Evolutionary conservation across 768 basidiomycete species (phyloP), one percentile per base, ranked within the genome.

Genomic region (Pleurotus citrinopileatus): DNA sequence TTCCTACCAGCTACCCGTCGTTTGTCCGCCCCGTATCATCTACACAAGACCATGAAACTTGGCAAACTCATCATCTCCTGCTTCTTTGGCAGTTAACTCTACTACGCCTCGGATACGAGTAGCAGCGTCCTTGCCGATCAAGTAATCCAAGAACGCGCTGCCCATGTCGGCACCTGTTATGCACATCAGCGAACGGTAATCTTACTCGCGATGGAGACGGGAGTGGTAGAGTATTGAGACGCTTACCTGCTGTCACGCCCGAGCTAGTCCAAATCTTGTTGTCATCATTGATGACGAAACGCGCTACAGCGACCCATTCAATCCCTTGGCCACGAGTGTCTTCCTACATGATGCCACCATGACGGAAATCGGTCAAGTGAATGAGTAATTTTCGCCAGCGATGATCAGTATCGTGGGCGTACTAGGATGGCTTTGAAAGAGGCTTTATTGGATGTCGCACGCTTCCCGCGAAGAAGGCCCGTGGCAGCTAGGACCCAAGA

Each of bases 261-360:
- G 72, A 71, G 36, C 61, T 63, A 2, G 71, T 72, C 73, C 73
- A 74, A 28, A 69, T 63, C 40, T 71, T 70, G 38, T 68, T 71
- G 27, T 75, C 73, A 37, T 63, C 63, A 23, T 58, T 61, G 8
- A 65, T 63, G 13, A 73, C 71, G 67, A 68, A 74, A 1, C 73
- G 61, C 8, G 73, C 73, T 42, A 68, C 69, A 2, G 69, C 60
- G 3, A 73, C 61, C 72, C 73, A 74, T 4, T 56, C 58, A 22
- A 74, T 69, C 10, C 58, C 52, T 38, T 51, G 50, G 46, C 59
- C 37, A 32, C 65, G 61, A 7, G 66, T 61, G 8, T 55, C 61
- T 55, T 61, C 59, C 65, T 65, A 42, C 3, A 26, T 36, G 26
- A 26, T 25, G 19, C 8, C 13, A 47, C 52, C n/a, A n/a, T n/a